Conservation (phyloP, 2,329 filamentous ascomycete genomes). For the Cladophialophora bantiana region DNA sequence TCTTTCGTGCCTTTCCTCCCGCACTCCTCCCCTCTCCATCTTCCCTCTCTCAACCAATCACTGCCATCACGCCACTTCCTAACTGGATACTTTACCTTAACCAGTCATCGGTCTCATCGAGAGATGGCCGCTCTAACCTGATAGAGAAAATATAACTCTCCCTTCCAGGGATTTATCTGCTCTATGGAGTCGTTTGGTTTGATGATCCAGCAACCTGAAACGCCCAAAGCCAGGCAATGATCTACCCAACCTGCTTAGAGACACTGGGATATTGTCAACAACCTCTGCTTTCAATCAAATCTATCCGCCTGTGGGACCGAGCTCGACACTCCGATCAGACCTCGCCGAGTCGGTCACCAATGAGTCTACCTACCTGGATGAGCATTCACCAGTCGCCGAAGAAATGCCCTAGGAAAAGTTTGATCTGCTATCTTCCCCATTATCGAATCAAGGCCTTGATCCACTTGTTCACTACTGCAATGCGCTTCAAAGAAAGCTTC, state of each 20-base stretch:
- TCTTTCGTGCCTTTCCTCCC: constrained; percentile 48
- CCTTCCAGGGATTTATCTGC: neutral
- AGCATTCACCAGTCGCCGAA: neutral
- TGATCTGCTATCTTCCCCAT: neutral
- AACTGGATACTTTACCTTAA: neutral
- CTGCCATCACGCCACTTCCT: neutral
- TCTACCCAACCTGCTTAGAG: neutral
- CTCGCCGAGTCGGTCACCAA: neutral
- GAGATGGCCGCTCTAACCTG: constrained; percentile 4
- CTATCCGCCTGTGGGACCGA: neutral
- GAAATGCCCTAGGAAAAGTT: constrained; percentile 2
- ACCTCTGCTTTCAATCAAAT: too few relatives aligned
- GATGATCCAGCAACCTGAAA: constrained; percentile 11
- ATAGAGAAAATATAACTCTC: constrained; percentile 8
- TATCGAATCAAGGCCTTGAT: neutral
- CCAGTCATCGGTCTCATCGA: neutral
- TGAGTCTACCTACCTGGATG: neutral
- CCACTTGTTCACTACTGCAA: constrained; percentile 1
- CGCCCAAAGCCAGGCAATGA: neutral
- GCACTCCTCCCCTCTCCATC: constrained; percentile 76
- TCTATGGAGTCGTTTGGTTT: neutral
- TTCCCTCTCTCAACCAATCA: neutral
- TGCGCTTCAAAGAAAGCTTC: neutral
- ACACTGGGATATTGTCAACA: neutral
- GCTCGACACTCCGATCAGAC: neutral